Base-by-base conservation (phyloP, 2,329 filamentous ascomycete species). In the Fusarium stilboides region DNA sequence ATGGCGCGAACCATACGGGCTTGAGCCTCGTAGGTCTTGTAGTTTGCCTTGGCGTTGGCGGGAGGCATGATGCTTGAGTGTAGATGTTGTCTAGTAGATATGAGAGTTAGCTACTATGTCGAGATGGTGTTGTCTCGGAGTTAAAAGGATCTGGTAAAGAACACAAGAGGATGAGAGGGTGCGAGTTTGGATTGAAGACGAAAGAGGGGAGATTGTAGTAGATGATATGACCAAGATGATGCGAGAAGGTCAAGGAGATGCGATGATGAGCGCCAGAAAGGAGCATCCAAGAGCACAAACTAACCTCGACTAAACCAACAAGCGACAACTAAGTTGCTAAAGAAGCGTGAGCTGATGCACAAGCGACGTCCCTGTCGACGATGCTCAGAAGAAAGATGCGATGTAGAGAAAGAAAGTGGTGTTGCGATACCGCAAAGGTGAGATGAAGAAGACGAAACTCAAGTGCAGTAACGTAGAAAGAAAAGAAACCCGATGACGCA, bases 1-100 rank as follows among this genome's bases (percentile, higher is more conserved):
- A 91, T 85, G 7, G 89, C 88, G 2, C 87, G 85, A 4, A 91
- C 80, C 36, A 91, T 84, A 45, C 89, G 87, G 20, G 85, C 84
- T 68, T 88, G 87, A 0, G 86, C 82, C 76, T 91, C 88, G 74
- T 88, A 89, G 3, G 82, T 83, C 65, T 85, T 86, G 79, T 89
- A 91, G 69, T 88, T 89, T 15, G 86, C 82, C 56, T 83, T 83
- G 53, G 73, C 53, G 34, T 63, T 76, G 31, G 76, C 49, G 5
- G 82, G 76, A 6, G 85, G 80, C 86, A 88, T 88, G 14, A 6
- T 68, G 52, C 37, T 8, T 22, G 44, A 24, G 39, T 13, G 19
- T 31, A 20, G 43, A 36, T 52, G 31, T 47, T 36, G 45, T 22
- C n/a, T 40, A 47, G 14, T 19, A 12, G 22, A 43, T 39, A 37